Conservation (phyloP, 768 basidiomycete species). For the Mycena maculata region DNA sequence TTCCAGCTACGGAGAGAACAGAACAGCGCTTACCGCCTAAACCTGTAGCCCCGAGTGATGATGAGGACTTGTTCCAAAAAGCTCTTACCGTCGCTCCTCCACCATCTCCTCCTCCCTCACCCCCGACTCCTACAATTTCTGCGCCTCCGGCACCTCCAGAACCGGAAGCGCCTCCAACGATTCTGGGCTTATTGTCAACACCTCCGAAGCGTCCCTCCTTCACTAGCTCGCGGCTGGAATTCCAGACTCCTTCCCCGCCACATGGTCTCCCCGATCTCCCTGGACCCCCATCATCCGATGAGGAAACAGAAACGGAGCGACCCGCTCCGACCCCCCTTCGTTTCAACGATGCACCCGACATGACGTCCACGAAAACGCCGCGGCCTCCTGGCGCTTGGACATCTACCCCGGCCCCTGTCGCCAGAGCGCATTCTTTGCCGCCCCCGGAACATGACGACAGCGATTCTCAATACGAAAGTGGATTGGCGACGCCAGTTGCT, state of each 20-base stretch:
- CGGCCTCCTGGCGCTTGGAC: conserved; percentile 58
- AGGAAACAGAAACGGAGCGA: conserved; percentile 49
- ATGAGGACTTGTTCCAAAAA: conserved; percentile 26
- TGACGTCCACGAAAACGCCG: conserved; percentile 55
- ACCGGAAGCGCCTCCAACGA: conserved; percentile 2
- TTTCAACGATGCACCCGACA: conserved; percentile 33
- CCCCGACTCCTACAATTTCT: conserved; percentile 34
- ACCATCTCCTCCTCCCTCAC: conserved; percentile 47
- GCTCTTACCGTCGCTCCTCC: conserved; percentile 28
- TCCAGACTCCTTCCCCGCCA: conserved; percentile 74
- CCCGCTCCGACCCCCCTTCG: conserved; percentile 37
- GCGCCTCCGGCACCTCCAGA: conserved; percentile 13
- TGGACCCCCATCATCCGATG: conserved; percentile 68
- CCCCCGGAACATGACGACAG: conserved; percentile 35
- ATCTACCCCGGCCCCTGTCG: conserved; percentile 40
- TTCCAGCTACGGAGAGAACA: conserved; percentile 34
- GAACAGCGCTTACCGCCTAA: conserved; percentile 27
- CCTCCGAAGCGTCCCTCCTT: conserved; percentile 60
- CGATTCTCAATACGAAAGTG: conserved; percentile 43
- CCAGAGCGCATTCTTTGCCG: conserved; percentile 34
- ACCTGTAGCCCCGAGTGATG: conserved; percentile 10
- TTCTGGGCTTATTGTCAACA: conserved; percentile 46
- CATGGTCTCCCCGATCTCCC: conserved; percentile 74
- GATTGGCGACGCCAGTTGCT: conserved; percentile 59
- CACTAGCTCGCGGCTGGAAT: conserved; percentile 57